Evolutionary conservation across 2,329 filamentous ascomycete species (phyloP), one percentile per base, ranked within the genome.

Genomic region (Colletotrichum gloeosporioides): DNA sequence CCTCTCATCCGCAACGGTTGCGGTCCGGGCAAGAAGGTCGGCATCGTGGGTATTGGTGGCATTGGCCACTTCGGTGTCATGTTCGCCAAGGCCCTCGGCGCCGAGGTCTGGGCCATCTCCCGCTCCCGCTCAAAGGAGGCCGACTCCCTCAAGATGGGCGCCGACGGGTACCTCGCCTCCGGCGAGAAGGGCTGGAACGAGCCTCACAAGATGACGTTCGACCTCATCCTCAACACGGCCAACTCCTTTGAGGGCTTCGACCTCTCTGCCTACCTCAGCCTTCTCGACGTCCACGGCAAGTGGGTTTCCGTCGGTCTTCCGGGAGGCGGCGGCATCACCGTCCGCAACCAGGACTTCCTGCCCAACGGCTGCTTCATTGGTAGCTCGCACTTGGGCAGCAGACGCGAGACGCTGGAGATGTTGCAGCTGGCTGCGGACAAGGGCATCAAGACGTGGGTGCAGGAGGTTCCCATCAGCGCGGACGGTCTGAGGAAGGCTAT

Each of bases 291-390:
- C 73, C 94, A 96, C 86, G 95, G 94, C 75, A 91, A 90, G 82
- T 97, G 94, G 92, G 91, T 96, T 83, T 94, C 91, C 81, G 94
- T 96, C 70, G 95, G 95, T 57, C 89, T 97, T 81, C 95, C 95
- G 4, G 94, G 96, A 82, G 93, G 95, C 77, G 92, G 93, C 61
- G 92, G 95, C 13, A 92, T 95, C 73, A 86, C 89, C 71, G 89
- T 97, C 79, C 92, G 91, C 86, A 93, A 94, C 67, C 94, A 96
- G 88, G 92, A 92, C 82, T 93, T 98, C 81, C 89, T 95, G 76
- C 85, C 85, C 78, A 98, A 96, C 85, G 95, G 95, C 57, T 92
- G 91, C 83, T 89, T 94, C 80, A 93, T 96, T 80, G 92, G 93
- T 59, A 90, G 90, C 57, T 94, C 92, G 77, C 94, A 95, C 85